Evolutionary conservation across 345 rosid species (phyloP).

Genomic region (Linum lewisii): DNA sequence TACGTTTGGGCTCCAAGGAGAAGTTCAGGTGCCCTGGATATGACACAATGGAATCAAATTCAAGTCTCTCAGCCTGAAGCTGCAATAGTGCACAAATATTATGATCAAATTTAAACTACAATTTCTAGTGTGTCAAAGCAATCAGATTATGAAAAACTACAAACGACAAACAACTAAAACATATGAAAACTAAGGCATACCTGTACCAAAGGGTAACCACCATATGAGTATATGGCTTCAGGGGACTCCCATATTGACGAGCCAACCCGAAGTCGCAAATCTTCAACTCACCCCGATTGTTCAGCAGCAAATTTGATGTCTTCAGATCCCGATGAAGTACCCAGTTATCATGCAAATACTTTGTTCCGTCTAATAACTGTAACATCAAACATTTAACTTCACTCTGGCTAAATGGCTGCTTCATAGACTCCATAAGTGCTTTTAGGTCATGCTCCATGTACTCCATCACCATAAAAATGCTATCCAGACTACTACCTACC

Average conservation of each 20-base stretch:
- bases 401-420: slow-evolving; percentile 97
- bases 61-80: neutral
- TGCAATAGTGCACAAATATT: too few species aligned
- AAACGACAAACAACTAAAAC: neutral
- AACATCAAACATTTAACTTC: slow-evolving; percentile 98
- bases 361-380: slow-evolving; percentile 82
- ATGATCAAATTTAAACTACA: too few species aligned
- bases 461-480: slow-evolving; percentile 99
- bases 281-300: slow-evolving; percentile 93
- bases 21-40: slow-evolving; percentile 94
- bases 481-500: slow-evolving; percentile 87
- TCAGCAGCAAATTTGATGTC: slow-evolving; percentile 89
- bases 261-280: slow-evolving; percentile 98
- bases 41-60: slow-evolving; percentile 7
- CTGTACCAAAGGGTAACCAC: slow-evolving; percentile 99
- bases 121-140: too few species aligned
- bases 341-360: slow-evolving; percentile 99
- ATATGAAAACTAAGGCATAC: slow-evolving; percentile 31
- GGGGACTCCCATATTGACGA: slow-evolving; percentile 94
- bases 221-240: slow-evolving; percentile 95
- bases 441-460: slow-evolving; percentile 99
- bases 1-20: slow-evolving; percentile 86
- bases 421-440: slow-evolving; percentile 92
- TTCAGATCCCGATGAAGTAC: slow-evolving; percentile 97
- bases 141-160: too few species aligned